Percentiles rank a stretch among this genome's conserved stretches.
phyloP scores from a whole-genome alignment of 495 filamentous ascomycete species.

The Lasiosphaeria miniovina region DNA sequence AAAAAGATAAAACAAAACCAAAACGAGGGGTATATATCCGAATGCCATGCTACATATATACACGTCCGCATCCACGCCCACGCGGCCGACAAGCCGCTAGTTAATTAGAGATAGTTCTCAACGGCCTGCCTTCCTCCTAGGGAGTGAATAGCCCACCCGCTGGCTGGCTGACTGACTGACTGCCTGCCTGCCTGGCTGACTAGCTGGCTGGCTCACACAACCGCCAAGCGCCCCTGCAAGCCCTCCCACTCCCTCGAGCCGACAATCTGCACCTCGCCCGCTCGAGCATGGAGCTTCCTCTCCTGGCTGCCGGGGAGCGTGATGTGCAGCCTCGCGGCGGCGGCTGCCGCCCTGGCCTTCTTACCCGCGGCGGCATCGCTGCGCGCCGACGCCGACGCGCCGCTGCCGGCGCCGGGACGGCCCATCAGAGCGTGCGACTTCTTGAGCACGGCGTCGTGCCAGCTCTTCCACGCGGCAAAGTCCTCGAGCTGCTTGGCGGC shows the following conservation, averaged over 20 bases:
- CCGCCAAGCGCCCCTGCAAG: constrained; percentile 31
- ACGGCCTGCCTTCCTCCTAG: too few relatives aligned
- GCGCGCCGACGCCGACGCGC: neutral
- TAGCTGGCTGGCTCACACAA: neutral
- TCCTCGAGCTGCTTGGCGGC: constrained; percentile 43
- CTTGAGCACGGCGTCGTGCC: constrained; percentile 36
- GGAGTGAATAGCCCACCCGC: too few relatives aligned
- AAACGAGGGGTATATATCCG: constrained; percentile 8
- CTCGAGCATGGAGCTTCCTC: constrained; percentile 23
- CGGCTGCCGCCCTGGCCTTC: constrained; percentile 31
- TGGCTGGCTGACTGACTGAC: too few relatives aligned
- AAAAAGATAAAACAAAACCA: neutral
- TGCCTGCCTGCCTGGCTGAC: too few relatives aligned
- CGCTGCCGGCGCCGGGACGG: constrained; percentile 15
- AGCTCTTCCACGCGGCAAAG: constrained; percentile 39
- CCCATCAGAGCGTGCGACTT: constrained; percentile 37
- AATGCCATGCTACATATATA: constrained; percentile 2
- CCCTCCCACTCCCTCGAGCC: constrained; percentile 43
- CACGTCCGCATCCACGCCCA: constrained; percentile 7
- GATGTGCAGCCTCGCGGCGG: constrained; percentile 48
- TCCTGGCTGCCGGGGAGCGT: constrained; percentile 38
- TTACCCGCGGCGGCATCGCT: neutral
- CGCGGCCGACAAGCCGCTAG: constrained; percentile 5
- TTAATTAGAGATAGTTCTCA: too few relatives aligned
- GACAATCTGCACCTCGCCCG: constrained; percentile 39